Evolutionary conservation across 2,329 filamentous ascomycete species (phyloP).

Genomic region (Fusarium kyushuense): DNA sequence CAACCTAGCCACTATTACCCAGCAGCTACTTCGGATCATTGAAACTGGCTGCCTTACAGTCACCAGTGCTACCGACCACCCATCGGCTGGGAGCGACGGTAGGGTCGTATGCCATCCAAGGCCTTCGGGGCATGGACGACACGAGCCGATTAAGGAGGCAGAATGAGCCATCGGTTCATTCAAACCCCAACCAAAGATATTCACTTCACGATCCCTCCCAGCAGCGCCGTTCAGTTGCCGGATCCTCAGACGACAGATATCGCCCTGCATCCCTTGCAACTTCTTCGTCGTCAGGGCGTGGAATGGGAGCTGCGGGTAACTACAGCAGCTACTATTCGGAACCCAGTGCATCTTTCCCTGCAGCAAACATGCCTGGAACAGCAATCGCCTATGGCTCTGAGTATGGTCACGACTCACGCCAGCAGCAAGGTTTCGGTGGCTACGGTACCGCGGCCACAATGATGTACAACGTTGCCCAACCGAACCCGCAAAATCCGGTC

Average conservation of each 20-base stretch:
- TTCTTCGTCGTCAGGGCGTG: constrained; percentile 61
- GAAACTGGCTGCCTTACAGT: constrained; percentile 46
- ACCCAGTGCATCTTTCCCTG: constrained; percentile 62
- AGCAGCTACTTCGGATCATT: constrained; percentile 23
- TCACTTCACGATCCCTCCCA: constrained; percentile 63
- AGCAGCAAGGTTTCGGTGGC: constrained; percentile 66
- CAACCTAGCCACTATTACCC: constrained; percentile 23
- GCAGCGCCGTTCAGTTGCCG: constrained; percentile 54
- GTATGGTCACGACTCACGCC: constrained; percentile 72
- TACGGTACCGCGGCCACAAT: constrained; percentile 72
- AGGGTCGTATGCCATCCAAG: constrained; percentile 64
- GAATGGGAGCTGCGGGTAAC: constrained; percentile 67
- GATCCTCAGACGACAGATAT: constrained; percentile 58
- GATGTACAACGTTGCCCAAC: constrained; percentile 82
- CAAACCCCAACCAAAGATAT: constrained; percentile 67
- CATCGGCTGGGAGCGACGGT: constrained; percentile 72
- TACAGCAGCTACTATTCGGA: constrained; percentile 72
- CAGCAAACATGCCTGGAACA: constrained; percentile 68
- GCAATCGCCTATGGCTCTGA: constrained; percentile 71
- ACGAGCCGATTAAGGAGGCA: constrained; percentile 79
- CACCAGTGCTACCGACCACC: constrained; percentile 63
- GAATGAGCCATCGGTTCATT: constrained; percentile 77
- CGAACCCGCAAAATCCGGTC: constrained; percentile 70
- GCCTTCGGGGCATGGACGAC: constrained; percentile 80
- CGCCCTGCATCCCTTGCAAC: constrained; percentile 63